These are phyloP conservation scores for Ceratocystiopsis minuta DNA, from an alignment of 2,329 filamentous ascomycete species.

Conservation along the genomic window DNA sequence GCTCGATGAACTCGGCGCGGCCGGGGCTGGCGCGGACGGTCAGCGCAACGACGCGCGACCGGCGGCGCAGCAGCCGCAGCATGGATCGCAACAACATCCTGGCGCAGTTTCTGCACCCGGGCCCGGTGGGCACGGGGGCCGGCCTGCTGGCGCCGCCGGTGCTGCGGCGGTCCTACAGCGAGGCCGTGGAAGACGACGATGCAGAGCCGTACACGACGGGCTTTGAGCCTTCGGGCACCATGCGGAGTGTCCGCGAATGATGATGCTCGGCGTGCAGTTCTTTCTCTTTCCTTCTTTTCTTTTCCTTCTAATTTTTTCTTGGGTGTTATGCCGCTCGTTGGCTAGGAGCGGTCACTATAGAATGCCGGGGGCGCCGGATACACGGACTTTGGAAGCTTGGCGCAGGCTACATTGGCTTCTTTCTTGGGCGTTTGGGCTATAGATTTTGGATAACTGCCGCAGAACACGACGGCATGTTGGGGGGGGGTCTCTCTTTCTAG, in stretches of 20 bases:
- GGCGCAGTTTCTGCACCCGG: conserved; percentile 29
- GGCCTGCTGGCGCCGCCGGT: not conserved
- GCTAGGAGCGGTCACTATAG: too few relatives aligned
- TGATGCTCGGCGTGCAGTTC: not conserved
- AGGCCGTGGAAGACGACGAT: not conserved
- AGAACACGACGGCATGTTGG: too few relatives aligned
- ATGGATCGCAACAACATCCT: conserved; percentile 26
- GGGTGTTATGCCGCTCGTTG: too few relatives aligned
- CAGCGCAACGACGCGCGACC: conserved; percentile 12
- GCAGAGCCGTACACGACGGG: too few relatives aligned
- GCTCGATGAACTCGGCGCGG: conserved; percentile 10
- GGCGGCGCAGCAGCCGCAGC: conserved; percentile 20
- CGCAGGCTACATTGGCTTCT: too few relatives aligned
- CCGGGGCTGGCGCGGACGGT: conserved; percentile 14
- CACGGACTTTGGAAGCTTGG: too few relatives aligned
- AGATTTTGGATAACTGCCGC: too few relatives aligned
- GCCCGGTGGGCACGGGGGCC: conserved; percentile 16
- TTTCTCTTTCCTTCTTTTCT: not conserved
- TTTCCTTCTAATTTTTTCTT: not conserved
- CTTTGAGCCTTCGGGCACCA: too few relatives aligned
- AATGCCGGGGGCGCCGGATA: too few relatives aligned
- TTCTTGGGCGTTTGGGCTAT: too few relatives aligned
- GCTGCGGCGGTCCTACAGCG: conserved; percentile 3
- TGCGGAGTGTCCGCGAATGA: too few relatives aligned
- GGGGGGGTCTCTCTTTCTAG: too few relatives aligned